Evolutionary conservation across 768 basidiomycete species (phyloP).

Genomic region (Pleurotus sapidus): DNA sequence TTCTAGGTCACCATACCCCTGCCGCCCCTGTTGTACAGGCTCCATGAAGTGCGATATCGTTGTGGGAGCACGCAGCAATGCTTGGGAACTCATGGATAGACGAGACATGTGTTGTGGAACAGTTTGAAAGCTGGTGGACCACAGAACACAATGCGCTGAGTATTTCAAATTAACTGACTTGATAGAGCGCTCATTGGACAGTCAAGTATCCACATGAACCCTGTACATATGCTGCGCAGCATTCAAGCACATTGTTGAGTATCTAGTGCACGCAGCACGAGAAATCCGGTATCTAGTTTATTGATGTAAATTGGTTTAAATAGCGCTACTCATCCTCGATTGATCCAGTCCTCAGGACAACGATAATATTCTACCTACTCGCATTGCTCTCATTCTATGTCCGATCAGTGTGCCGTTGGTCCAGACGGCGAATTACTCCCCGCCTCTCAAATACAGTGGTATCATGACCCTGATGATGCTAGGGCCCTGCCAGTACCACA

Average conservation of each 20-base stretch:
- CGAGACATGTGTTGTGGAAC: background rate
- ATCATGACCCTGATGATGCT: constrained; percentile 7
- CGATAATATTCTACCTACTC: background rate
- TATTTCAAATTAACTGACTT: background rate
- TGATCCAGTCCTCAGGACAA: background rate
- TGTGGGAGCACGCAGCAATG: no score
- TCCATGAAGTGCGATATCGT: no score
- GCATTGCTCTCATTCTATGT: background rate
- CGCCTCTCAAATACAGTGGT: constrained; percentile 6
- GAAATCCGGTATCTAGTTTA: background rate
- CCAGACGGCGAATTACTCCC: constrained; percentile 8
- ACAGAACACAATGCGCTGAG: background rate
- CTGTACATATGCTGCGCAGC: background rate
- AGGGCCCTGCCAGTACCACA: background rate
- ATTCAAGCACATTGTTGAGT: background rate
- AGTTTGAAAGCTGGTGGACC: background rate
- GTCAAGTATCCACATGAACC: background rate
- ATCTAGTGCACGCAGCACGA: background rate
- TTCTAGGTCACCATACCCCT: no score
- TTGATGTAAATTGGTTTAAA: background rate
- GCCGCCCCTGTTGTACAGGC: no score
- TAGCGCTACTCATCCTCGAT: background rate
- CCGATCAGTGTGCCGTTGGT: constrained; percentile 11
- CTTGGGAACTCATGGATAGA: no score
- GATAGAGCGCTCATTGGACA: background rate